Conservation (phyloP, 768 basidiomycete genomes). For the Botryobasidium botryosum region DNA sequence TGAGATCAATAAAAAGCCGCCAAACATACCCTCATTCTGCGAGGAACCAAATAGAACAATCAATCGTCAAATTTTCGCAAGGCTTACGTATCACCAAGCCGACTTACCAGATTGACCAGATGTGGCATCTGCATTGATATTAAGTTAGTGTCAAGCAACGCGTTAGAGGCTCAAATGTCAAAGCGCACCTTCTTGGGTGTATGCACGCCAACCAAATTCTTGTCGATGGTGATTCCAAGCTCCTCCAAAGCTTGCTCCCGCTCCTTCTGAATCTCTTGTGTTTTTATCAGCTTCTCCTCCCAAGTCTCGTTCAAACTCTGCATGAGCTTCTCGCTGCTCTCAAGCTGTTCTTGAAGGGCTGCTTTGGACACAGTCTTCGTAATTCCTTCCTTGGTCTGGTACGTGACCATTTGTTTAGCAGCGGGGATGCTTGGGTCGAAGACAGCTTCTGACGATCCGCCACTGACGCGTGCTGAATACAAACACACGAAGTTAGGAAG, state of each 20-base stretch:
- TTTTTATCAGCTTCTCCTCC: slow-evolving; percentile 86
- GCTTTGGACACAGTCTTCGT: slow-evolving; percentile 94
- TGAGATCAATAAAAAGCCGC: too few species aligned
- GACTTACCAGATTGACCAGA: slow-evolving; percentile 75
- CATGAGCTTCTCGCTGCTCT: slow-evolving; percentile 90
- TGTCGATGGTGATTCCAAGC: slow-evolving; percentile 93
- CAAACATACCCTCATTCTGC: slow-evolving; percentile 51
- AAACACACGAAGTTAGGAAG: background rate
- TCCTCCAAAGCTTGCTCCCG: slow-evolving; percentile 96
- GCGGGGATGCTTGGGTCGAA: slow-evolving; percentile 84
- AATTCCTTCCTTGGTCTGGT: slow-evolving; percentile 81
- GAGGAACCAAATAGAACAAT: slow-evolving; percentile 13
- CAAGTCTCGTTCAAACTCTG: slow-evolving; percentile 85
- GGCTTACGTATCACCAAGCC: background rate
- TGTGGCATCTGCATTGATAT: slow-evolving; percentile 57
- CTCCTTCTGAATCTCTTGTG: slow-evolving; percentile 90
- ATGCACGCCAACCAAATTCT: slow-evolving; percentile 90
- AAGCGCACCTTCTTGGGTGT: slow-evolving; percentile 74
- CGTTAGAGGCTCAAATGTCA: background rate
- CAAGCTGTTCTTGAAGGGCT: slow-evolving; percentile 92
- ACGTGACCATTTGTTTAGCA: slow-evolving; percentile 89
- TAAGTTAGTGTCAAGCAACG: background rate
- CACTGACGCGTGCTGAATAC: slow-evolving; percentile 51
- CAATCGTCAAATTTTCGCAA: background rate
- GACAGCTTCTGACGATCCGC: slow-evolving; percentile 47